Conservation (phyloP, 495 filamentous ascomycete species). For the Pseudevernia furfuracea region DNA sequence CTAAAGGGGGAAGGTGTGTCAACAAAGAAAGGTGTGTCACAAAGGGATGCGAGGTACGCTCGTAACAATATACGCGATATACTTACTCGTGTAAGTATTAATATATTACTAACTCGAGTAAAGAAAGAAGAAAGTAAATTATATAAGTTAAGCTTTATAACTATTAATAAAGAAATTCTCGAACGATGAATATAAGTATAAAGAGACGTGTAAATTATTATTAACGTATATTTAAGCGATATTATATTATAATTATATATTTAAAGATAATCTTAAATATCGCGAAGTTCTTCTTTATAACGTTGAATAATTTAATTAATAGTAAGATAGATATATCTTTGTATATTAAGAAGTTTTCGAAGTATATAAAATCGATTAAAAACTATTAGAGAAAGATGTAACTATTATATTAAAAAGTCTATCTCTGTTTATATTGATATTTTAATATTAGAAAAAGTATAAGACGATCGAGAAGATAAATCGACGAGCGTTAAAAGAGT, state of each 20-base stretch:
- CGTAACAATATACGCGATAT: too few relatives aligned
- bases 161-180: not conserved
- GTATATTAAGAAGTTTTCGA: not conserved
- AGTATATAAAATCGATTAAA: constrained; percentile 7
- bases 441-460: constrained; percentile 16
- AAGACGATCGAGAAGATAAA: constrained; percentile 1
- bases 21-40: too few relatives aligned
- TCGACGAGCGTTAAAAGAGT: not conserved
- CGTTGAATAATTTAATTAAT: constrained; percentile 3
- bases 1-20: too few relatives aligned
- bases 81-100: too few relatives aligned
- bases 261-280: not conserved
- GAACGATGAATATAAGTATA: not conserved
- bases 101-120: too few relatives aligned
- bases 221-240: not conserved
- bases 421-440: constrained; percentile 19
- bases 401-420: constrained; percentile 5
- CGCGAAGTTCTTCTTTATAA: constrained; percentile 5
- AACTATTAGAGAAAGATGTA: not conserved
- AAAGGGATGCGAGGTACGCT: too few relatives aligned
- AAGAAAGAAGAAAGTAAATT: too few relatives aligned
- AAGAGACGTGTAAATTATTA: not conserved
- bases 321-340: constrained; percentile 10
- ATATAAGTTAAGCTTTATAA: too few relatives aligned
- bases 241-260: not conserved